These are phyloP conservation scores for Diaporthe ilicicola DNA, from an alignment of 2,329 filamentous ascomycete genomes.

Conservation along the genomic window DNA sequence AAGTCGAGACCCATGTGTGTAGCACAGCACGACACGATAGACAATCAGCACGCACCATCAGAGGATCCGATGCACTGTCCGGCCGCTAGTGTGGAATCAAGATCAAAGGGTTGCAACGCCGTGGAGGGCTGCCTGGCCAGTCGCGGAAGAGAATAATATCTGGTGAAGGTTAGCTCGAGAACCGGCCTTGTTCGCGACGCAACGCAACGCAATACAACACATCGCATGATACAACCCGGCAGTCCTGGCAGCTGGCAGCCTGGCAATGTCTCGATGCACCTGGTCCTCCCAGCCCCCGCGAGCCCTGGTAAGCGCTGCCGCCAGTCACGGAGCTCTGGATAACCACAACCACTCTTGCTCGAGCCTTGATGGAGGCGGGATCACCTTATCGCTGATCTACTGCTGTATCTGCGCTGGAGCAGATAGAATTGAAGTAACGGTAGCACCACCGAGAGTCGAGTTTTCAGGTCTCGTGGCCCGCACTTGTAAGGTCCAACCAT, in stretches of 20 bases:
- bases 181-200: not conserved
- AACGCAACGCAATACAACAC: not conserved
- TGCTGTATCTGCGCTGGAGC: slow-evolving; percentile 10
- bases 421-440: slow-evolving; percentile 11
- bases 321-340: no score
- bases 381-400: slow-evolving; percentile 19
- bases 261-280: no score
- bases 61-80: not conserved
- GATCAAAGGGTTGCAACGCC: not conserved
- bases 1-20: slow-evolving; percentile 12
- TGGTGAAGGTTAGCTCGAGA: not conserved
- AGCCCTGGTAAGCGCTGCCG: not conserved
- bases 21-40: slow-evolving; percentile 6
- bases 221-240: not conserved
- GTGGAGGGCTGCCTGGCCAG: not conserved
- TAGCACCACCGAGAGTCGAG: not conserved
- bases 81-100: slow-evolving; percentile 16
- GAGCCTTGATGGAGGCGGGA: not conserved
- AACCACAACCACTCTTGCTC: not conserved
- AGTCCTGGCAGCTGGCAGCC: not conserved
- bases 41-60: slow-evolving; percentile 3
- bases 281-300: not conserved
- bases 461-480: slow-evolving; percentile 5
- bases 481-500: slow-evolving; percentile 18
- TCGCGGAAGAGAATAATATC: slow-evolving; percentile 18